These are phyloP conservation scores for Penstemon davidsonii DNA, from an alignment of 257 asterid genomes.

Conservation along the genomic window DNA sequence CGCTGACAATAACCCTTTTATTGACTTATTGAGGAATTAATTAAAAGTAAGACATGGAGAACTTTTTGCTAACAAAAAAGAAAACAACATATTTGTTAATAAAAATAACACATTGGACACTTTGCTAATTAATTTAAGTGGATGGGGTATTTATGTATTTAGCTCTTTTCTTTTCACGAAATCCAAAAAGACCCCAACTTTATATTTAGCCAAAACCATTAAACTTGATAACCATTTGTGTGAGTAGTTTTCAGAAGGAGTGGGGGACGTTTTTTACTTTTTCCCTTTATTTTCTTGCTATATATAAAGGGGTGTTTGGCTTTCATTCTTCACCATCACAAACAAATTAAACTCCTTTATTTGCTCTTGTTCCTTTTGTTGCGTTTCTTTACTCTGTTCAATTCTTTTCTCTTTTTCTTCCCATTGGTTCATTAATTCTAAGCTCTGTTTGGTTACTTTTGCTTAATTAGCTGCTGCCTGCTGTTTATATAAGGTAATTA, in stretches of 20 bases:
- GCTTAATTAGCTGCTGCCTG: constrained; percentile 8
- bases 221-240: background rate
- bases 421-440: constrained; percentile 16
- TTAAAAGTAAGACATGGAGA: too few species aligned
- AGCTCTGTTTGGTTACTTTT: constrained; percentile 22
- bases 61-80: too few species aligned
- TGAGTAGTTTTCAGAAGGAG: background rate
- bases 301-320: constrained; percentile 22
- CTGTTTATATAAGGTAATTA: constrained; percentile 30
- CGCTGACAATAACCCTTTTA: too few species aligned
- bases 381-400: background rate
- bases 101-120: too few species aligned
- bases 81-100: too few species aligned
- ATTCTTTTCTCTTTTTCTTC: background rate
- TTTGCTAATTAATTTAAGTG: too few species aligned
- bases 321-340: constrained; percentile 30
- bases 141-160: too few species aligned
- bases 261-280: constrained; percentile 1
- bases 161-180: background rate
- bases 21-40: too few species aligned
- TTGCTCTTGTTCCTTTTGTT: constrained; percentile 8
- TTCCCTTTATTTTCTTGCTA: background rate
- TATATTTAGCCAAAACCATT: constrained; percentile 13
- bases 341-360: constrained; percentile 17
- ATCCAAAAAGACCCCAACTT: constrained; percentile 3